phyloP scores from a whole-genome alignment of 1,139 yeast genomes.

The Yamadazyma diddensiae region DNA sequence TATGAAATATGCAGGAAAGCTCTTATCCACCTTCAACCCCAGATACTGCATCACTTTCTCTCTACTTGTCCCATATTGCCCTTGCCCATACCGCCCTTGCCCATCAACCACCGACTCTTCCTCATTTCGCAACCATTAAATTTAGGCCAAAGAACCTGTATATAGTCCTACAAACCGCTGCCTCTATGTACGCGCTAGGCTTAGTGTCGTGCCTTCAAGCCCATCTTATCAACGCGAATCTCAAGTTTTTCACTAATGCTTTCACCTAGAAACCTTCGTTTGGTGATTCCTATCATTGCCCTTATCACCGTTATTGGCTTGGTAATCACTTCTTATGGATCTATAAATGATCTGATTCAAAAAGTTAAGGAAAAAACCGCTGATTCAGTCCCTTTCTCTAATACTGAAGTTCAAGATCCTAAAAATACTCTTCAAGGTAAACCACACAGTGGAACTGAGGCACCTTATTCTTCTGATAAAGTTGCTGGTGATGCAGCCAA shows the following conservation, averaged over 20 bases:
- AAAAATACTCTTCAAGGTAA: slow-evolving; percentile 34
- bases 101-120: no score
- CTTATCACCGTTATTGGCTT: slow-evolving; percentile 35
- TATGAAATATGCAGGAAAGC: no score
- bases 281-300: slow-evolving; percentile 33
- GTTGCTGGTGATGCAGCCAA: slow-evolving; percentile 4
- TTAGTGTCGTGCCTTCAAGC: no score
- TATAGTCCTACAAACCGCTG: no score
- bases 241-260: slow-evolving; percentile 21
- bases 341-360: slow-evolving; percentile 25
- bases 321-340: slow-evolving; percentile 32
- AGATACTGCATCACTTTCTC: no score
- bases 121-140: no score
- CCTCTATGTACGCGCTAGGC: no score
- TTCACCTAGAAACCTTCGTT: slow-evolving; percentile 37
- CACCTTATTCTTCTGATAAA: slow-evolving; percentile 29
- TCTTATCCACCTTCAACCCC: no score
- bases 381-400: slow-evolving; percentile 18
- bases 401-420: slow-evolving; percentile 20
- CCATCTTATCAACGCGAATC: neutral
- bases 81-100: no score
- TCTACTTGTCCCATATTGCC: no score
- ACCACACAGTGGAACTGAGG: slow-evolving; percentile 31
- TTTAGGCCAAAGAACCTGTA: no score
- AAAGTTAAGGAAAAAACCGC: slow-evolving; percentile 26